phyloP scores from a whole-genome alignment of 345 rosid genomes.

The Aquilaria sinensis region DNA sequence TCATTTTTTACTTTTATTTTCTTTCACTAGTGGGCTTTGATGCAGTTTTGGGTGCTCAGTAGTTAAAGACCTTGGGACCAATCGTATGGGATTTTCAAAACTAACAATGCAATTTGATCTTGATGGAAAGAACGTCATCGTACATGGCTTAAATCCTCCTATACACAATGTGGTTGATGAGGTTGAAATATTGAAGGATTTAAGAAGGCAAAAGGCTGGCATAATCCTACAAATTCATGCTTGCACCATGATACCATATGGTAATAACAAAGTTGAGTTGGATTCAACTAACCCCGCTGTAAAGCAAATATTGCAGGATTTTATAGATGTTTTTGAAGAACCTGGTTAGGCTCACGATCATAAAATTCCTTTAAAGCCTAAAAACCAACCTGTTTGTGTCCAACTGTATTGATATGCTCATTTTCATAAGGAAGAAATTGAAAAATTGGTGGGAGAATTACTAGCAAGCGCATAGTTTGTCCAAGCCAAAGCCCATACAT shows the following conservation, averaged over 20 bases:
- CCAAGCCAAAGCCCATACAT: constrained; percentile 1
- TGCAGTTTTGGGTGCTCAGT: background rate
- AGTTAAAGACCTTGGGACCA: background rate
- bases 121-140: background rate
- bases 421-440: background rate
- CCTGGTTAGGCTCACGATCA: background rate
- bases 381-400: background rate
- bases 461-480: background rate
- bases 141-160: background rate
- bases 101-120: background rate
- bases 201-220: background rate
- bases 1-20: background rate
- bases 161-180: background rate
- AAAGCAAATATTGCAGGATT: background rate
- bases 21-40: background rate
- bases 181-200: background rate
- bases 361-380: background rate
- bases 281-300: too few relatives aligned
- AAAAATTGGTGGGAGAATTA: background rate
- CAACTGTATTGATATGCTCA: background rate
- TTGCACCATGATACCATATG: background rate
- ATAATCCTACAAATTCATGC: background rate
- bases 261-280: background rate
- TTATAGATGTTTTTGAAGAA: background rate
- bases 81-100: constrained; percentile 5